Evolutionary conservation across 805 yeast genomes (phyloP).

Genomic region (Nakazawaea anatomiae): DNA sequence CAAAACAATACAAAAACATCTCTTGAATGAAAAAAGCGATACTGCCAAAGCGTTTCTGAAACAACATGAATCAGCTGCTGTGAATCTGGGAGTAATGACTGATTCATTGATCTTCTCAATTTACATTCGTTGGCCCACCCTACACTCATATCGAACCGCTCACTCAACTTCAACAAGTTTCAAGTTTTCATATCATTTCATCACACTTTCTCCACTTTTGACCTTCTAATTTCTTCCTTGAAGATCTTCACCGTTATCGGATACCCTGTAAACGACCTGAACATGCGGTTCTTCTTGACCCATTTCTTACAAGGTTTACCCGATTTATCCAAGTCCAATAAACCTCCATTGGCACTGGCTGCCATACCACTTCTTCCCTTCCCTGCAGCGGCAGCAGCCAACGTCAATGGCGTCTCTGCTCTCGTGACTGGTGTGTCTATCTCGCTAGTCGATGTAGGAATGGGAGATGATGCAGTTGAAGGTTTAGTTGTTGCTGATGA

Average conservation of each 20-base stretch:
- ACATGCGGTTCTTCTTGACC: constrained; percentile 30
- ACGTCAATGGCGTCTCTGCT: background rate
- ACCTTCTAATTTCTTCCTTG: background rate
- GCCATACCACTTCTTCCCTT: constrained; percentile 7
- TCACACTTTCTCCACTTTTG: background rate
- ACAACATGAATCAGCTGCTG: too few relatives aligned
- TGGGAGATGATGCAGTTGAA: background rate
- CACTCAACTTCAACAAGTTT: too few relatives aligned
- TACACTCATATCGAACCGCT: too few relatives aligned
- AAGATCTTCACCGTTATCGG: constrained; percentile 17
- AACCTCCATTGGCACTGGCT: constrained; percentile 10
- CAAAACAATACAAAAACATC: too few relatives aligned
- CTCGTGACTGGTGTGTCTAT: background rate
- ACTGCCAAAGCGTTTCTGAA: too few relatives aligned
- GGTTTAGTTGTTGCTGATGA: background rate
- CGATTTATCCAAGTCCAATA: constrained; percentile 29
- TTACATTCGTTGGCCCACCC: too few relatives aligned
- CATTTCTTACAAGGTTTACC: constrained; percentile 40
- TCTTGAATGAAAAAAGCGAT: too few relatives aligned
- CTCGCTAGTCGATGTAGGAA: background rate
- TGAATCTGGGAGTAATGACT: too few relatives aligned
- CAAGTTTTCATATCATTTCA: background rate
- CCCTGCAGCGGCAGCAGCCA: background rate
- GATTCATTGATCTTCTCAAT: too few relatives aligned
- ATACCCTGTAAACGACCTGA: constrained; percentile 41